Percentiles rank a stretch among this genome's conserved stretches.
phyloP scores from a whole-genome alignment of 495 filamentous ascomycete species.

The Neurospora sp. region DNA sequence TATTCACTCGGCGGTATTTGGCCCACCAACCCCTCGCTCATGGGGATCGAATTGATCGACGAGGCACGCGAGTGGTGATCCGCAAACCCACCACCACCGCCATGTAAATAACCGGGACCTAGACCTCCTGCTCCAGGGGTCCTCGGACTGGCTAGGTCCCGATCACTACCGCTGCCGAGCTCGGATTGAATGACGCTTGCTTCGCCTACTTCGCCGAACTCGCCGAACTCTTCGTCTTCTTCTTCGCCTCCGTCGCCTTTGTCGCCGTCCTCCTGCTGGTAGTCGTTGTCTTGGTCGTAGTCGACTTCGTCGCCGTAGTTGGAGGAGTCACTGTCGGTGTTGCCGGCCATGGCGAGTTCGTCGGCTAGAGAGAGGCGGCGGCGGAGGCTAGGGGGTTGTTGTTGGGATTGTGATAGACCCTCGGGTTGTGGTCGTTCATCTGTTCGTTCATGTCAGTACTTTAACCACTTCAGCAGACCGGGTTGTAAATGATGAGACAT shows the following conservation, averaged over 20 bases:
- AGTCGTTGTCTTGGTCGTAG: background rate
- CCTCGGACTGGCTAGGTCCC: background rate
- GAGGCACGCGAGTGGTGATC: background rate
- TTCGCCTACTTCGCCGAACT: background rate
- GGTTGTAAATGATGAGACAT: too few species aligned
- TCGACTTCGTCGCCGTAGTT: slow-evolving; percentile 7
- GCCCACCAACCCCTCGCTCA: background rate
- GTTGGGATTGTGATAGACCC: background rate
- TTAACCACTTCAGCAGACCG: too few species aligned
- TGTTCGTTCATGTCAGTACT: background rate
- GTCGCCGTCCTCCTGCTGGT: background rate
- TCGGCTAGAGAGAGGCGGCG: slow-evolving; percentile 11
- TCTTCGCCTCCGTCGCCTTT: slow-evolving; percentile 3
- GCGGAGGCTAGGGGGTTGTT: background rate
- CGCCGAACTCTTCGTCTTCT: background rate
- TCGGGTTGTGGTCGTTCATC: background rate
- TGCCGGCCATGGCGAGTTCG: slow-evolving; percentile 9
- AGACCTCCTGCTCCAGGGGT: background rate
- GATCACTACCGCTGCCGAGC: background rate
- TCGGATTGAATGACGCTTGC: background rate
- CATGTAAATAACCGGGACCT: background rate
- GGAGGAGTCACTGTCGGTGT: slow-evolving; percentile 3
- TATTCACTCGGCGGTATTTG: background rate
- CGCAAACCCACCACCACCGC: background rate
- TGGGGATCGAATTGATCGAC: background rate